Base-by-base conservation (phyloP, 768 basidiomycete genomes). In the Rhodosporidiobolus sp. region DNA sequence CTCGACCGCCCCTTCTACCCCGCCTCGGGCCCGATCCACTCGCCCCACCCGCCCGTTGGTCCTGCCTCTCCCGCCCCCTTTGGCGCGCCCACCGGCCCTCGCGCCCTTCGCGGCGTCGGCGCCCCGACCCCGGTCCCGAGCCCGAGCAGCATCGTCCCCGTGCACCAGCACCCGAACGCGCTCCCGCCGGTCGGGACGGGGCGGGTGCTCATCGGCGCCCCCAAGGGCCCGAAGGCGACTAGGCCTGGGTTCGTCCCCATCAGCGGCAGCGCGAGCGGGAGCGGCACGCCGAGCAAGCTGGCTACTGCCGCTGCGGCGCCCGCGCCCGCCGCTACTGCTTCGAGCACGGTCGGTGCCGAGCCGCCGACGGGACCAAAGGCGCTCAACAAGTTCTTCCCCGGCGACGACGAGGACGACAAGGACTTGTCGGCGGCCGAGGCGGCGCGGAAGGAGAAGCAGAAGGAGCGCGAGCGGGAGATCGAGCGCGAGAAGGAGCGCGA, bases 351-450 rank as follows among this genome's bases (percentile, higher is more conserved):
- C 62, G 16, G 30, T 17, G 4, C 50, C 73, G n/a, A 49, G 52
- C 14, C 58, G 57, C 16, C 52, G 63, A 30, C 49, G 62, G 22
- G 48, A 5, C 46, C 30, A 32, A 30, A 32, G 59, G 24, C 65
- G 35, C 35, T 17, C 17, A 89, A 88, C 79, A 85, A 84, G 77
- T 93, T 93, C 81, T 94, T 94, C 79, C 91, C 91, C 30, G 86
- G 85, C 2, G 90, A 92, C 61, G 89, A 90, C 48, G 84, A 69
- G 32, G 86, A 75, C 10, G 62, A 63, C 8, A 59, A 60, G 49
- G 61, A 54, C 17, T 32, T 26, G 6, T 14, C 53, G 53, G 26
- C 53, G 19, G 53, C n/a, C 53, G 53, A 17, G 55, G 38, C 26
- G 61, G 20, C 14, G 30, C 10, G 20, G 35, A 20, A 4, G 5